A percentile compares a stretch with the other conserved stretches of the same genome.
phyloP scores from a whole-genome alignment of 495 filamentous ascomycete species.

The Penicillium malachiteum region DNA sequence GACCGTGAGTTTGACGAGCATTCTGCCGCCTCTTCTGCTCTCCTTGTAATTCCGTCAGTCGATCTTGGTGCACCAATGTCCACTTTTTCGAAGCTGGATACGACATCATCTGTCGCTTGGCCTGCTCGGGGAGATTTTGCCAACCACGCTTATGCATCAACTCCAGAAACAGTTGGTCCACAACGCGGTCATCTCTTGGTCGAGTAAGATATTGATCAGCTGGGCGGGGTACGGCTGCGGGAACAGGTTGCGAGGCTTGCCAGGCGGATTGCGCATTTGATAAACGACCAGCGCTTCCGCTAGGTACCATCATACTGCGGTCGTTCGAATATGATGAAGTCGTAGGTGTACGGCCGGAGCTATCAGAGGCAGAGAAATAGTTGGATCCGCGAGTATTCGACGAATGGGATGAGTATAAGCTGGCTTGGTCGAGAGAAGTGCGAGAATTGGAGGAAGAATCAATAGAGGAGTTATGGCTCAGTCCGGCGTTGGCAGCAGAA shows the following conservation, averaged over 20 bases:
- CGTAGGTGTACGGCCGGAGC: slow-evolving; percentile 60
- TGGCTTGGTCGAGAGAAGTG: slow-evolving; percentile 67
- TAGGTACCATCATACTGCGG: slow-evolving; percentile 31
- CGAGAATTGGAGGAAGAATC: slow-evolving; percentile 69
- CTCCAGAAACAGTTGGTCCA: slow-evolving; percentile 89
- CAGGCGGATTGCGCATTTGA: slow-evolving; percentile 34
- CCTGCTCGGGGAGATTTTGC: slow-evolving; percentile 95
- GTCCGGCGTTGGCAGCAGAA: slow-evolving; percentile 52
- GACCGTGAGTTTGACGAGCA: slow-evolving; percentile 60
- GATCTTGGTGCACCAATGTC: slow-evolving; percentile 94
- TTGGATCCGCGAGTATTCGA: slow-evolving; percentile 62
- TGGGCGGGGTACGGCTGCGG: slow-evolving; percentile 46
- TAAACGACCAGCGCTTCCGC: slow-evolving; percentile 28
- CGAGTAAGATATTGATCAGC: slow-evolving; percentile 59
- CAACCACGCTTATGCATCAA: slow-evolving; percentile 97
- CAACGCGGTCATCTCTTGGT: slow-evolving; percentile 78
- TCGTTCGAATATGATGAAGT: slow-evolving; percentile 46
- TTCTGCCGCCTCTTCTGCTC: slow-evolving; percentile 84
- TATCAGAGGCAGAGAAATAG: slow-evolving; percentile 59
- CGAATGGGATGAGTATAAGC: slow-evolving; percentile 60
- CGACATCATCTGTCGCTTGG: slow-evolving; percentile 88
- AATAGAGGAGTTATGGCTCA: slow-evolving; percentile 66
- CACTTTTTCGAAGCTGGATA: slow-evolving; percentile 95
- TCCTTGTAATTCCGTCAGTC: slow-evolving; percentile 86
- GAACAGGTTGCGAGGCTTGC: slow-evolving; percentile 41